Base-by-base conservation (phyloP, 768 basidiomycete species). In the Paxillus involutus region DNA sequence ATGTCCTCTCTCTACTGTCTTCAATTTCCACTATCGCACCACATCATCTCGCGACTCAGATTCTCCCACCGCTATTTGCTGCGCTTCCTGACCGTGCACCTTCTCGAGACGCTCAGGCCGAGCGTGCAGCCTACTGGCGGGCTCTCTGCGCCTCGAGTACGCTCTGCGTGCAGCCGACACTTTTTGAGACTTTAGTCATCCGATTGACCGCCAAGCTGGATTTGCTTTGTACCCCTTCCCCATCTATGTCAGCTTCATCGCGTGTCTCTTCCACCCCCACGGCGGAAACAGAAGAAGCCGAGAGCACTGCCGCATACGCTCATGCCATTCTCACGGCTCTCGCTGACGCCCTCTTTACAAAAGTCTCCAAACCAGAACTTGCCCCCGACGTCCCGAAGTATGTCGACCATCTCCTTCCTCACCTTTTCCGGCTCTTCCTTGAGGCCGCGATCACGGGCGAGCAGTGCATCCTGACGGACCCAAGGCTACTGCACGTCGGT, bases 171-270 rank as follows among this genome's bases (percentile, higher is more conserved):
- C 84, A 86, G 39, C 78, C 86, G 0, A 76, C 82, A 13, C 78
- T 98, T n/a, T 98, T 96, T 68, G 91, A 92, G 64, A 85, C 78
- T 5, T 78, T 98, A 26, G 83, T 92, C 49, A 78, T 92, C 44
- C 84, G 91, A 16, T 74, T 97, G 21, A 81, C 77, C 3, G 81
- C 87, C 4, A 91, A 92, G 68, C 75, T 98, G 30, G 88, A 91
- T 46, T 63, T 88, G 0, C 68, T 89, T n/a, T 85, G 84, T 58
- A 66, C 78, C 43, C 59, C 73, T 6, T 55, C 64, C 0, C 64
- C 75, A 6, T 54, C 69, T 11, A 19, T 51, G 19, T 13, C 57
- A 29, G 13, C 35, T 9, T 12, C 13, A 14, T 24, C 51, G 40
- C 35, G 52, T 42, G 14, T 58, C 51, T 45, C 59, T 2, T 11